Base-by-base conservation (phyloP, 352 stramenopile species). In the Phytophthora europaea region DNA sequence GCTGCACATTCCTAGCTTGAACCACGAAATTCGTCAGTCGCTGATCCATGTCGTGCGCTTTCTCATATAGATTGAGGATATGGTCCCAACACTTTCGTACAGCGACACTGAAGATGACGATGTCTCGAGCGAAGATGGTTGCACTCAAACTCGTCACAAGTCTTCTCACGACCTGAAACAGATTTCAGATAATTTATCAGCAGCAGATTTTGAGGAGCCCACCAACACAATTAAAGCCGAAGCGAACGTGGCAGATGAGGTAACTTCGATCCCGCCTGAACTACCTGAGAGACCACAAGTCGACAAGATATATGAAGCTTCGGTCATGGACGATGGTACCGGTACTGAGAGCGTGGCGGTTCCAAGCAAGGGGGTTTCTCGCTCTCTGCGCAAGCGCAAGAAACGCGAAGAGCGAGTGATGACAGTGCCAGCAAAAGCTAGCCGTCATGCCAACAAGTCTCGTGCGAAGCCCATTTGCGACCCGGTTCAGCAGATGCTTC, bases 71-170 rank as follows among this genome's bases (percentile, higher is more conserved):
- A 75, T 73, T 65, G 38, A 69, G 15, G 34, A 69, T 6, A 59
- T 82, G 15, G 50, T 73, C 4, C 74, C 81, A 13, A 71, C 78
- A 47, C 56, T 88, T 20, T 61, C 84, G 4, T 78, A 81, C 47
- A 91, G 81, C 47, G 85, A 93, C 47, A 88, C 80, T 1, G 85
- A 93, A 18, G 79, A 88, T n/a, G 83, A 90, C 9, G 82, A 88
- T 59, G 70, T 80, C 12, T 77, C 62, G 0, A 80, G 68, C 22
- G 81, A 89, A 62, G 72, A 86, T 31, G 57, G 23, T n/a, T 47
- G 28, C 1, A 12, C 47, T 53, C 36, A 13, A n/a, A 43, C 48
- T 59, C 48, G 6, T 15, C 55, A 26, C 34, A 43, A 58, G 22
- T 60, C 60, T 6, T 34, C 56, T 10, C 16, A 64, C 20, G 48